phyloP scores from a whole-genome alignment of 2,329 filamentous ascomycete species.

The Claviceps humidiphila region DNA sequence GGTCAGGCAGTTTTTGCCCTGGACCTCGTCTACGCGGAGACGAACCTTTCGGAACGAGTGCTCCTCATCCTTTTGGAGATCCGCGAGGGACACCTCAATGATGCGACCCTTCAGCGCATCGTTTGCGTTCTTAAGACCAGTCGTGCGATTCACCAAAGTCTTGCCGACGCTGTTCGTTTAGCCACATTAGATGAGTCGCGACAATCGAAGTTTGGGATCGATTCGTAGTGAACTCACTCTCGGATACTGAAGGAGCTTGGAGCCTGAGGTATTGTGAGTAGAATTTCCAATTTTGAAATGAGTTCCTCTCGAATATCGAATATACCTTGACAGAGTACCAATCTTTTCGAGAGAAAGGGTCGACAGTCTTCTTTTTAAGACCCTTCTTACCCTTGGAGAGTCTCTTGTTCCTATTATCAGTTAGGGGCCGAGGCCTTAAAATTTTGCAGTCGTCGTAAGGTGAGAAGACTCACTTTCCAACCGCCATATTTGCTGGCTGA shows the following conservation, averaged over 20 bases:
- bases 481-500: slow-evolving; percentile 44
- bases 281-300: background rate
- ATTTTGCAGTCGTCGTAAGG: slow-evolving; percentile 1
- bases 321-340: slow-evolving; percentile 94
- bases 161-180: slow-evolving; percentile 70
- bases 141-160: slow-evolving; percentile 98
- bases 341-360: slow-evolving; percentile 98
- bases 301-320: background rate
- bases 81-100: slow-evolving; percentile 96
- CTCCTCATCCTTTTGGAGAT: slow-evolving; percentile 99
- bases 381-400: slow-evolving; percentile 99
- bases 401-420: slow-evolving; percentile 79
- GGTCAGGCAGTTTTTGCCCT: slow-evolving; percentile 99
- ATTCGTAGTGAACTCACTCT: slow-evolving; percentile 57
- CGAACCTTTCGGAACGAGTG: slow-evolving; percentile 99
- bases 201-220: background rate
- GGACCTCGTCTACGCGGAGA: slow-evolving; percentile 95
- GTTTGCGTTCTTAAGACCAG: slow-evolving; percentile 99
- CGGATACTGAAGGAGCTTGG: slow-evolving; percentile 89
- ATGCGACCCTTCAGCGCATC: slow-evolving; percentile 97
- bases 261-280: slow-evolving; percentile 40
- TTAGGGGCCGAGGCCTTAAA: slow-evolving; percentile 6
- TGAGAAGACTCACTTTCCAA: slow-evolving; percentile 40
- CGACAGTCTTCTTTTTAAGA: slow-evolving; percentile 97
- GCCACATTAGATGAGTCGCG: slow-evolving; percentile 1